A percentile compares a stretch with the other conserved stretches of the same genome.
Conservation (phyloP, 345 rosid species). For the Streptanthus diversifolius region DNA sequence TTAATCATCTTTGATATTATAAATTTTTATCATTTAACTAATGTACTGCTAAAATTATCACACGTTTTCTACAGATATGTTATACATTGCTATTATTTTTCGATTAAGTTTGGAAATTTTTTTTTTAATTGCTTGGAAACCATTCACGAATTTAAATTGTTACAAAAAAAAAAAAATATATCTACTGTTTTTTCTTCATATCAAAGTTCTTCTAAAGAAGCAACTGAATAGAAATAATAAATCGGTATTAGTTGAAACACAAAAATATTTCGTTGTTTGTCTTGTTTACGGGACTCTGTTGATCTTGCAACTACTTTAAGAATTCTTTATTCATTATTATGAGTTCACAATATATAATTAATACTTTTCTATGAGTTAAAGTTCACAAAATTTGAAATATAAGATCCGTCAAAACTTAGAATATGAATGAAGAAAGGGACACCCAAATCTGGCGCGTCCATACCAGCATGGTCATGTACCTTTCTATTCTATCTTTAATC, state of each 20-base stretch:
- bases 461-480: not conserved
- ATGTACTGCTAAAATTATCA: not conserved
- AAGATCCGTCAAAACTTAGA: conserved; percentile 9
- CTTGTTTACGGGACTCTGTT: conserved; percentile 1
- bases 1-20: not conserved
- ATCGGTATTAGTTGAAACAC: not conserved
- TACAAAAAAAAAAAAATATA: not conserved
- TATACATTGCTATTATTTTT: not conserved
- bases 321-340: not conserved
- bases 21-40: not conserved
- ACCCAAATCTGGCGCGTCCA: not conserved
- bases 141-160: not conserved
- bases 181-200: not conserved
- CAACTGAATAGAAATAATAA: not conserved
- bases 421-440: conserved; percentile 12
- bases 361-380: not conserved
- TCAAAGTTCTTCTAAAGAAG: not conserved
- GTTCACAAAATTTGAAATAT: not conserved
- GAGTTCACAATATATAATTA: conserved; percentile 8
- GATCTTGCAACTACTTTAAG: conserved; percentile 15
- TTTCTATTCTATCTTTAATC: not conserved
- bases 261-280: not conserved
- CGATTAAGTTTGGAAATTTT: not conserved
- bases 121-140: not conserved
- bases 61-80: not conserved